phyloP scores from a whole-genome alignment of 2,329 filamentous ascomycete species.

The Ophiostoma perfectum region DNA sequence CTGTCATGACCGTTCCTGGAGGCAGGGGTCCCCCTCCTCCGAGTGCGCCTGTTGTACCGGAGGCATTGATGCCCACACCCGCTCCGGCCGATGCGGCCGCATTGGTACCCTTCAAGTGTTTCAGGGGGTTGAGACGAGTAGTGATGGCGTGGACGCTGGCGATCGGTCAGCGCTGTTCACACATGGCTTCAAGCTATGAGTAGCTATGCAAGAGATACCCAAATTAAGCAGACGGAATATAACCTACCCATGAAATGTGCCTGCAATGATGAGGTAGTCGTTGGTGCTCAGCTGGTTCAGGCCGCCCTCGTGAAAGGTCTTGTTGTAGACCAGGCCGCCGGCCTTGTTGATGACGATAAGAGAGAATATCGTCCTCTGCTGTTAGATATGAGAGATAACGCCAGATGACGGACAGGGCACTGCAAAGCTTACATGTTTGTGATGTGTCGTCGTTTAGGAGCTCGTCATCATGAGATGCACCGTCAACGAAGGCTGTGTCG shows the following conservation, averaged over 20 bases:
- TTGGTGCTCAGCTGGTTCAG: conserved; percentile 88
- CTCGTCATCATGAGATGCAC: conserved; percentile 17
- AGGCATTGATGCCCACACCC: neutral
- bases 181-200: too few relatives aligned
- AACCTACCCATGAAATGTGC: conserved; percentile 86
- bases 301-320: conserved; percentile 78
- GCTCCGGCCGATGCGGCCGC: neutral
- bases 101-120: conserved; percentile 31
- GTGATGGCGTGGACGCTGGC: conserved; percentile 64
- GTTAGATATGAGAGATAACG: neutral
- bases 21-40: conserved; percentile 6
- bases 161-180: neutral
- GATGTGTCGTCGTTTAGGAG: conserved; percentile 19
- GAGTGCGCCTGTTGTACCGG: neutral
- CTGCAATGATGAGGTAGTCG: conserved; percentile 92
- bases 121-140: conserved; percentile 55
- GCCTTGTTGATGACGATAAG: conserved; percentile 99
- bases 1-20: conserved; percentile 25
- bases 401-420: neutral
- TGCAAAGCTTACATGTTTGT: conserved; percentile 19
- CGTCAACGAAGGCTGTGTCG: neutral
- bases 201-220: too few relatives aligned
- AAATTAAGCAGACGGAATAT: too few relatives aligned
- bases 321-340: conserved; percentile 92
- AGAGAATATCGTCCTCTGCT: conserved; percentile 78